phyloP scores from a whole-genome alignment of 164 flowering plant genomes.

The Vitis rupestris region DNA sequence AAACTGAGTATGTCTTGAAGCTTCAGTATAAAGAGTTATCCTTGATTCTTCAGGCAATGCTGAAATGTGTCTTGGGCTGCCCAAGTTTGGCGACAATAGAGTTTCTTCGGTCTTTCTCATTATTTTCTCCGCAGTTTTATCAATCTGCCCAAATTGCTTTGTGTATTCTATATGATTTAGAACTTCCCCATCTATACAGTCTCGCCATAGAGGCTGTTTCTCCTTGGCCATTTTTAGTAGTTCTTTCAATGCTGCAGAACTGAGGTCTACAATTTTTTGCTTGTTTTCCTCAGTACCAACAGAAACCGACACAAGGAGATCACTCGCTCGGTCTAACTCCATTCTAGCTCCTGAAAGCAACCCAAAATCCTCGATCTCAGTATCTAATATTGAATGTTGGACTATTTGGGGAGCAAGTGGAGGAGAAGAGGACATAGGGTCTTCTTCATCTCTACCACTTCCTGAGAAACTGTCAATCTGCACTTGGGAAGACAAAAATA shows the following conservation, averaged over 20 bases:
- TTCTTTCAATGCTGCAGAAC: constrained; percentile 32
- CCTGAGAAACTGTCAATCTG: neutral
- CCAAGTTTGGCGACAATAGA: neutral
- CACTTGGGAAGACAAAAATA: neutral
- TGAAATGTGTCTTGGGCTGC: neutral
- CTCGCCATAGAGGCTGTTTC: constrained; percentile 31
- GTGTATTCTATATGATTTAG: constrained; percentile 24
- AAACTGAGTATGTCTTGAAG: constrained; percentile 20
- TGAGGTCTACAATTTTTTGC: constrained; percentile 21
- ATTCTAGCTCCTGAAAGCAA: neutral
- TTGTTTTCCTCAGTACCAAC: constrained; percentile 14
- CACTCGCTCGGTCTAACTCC: constrained; percentile 19
- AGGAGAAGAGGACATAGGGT: neutral
- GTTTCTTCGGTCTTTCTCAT: constrained; percentile 20
- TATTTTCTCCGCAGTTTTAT: constrained; percentile 21
- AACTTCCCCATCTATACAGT: neutral
- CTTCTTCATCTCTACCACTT: neutral
- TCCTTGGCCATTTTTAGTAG: constrained; percentile 14
- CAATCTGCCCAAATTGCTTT: constrained; percentile 16
- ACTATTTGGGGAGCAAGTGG: neutral
- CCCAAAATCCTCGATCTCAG: neutral
- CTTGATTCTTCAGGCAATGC: neutral
- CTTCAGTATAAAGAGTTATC: constrained; percentile 15
- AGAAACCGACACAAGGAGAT: constrained; percentile 35
- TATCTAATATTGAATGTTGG: neutral